Percentiles rank a stretch among this genome's conserved stretches.
Evolutionary conservation across 1,284 basidiomycete species (phyloP).

Genomic region (Austroboletus olivaceoglutinosus): DNA sequence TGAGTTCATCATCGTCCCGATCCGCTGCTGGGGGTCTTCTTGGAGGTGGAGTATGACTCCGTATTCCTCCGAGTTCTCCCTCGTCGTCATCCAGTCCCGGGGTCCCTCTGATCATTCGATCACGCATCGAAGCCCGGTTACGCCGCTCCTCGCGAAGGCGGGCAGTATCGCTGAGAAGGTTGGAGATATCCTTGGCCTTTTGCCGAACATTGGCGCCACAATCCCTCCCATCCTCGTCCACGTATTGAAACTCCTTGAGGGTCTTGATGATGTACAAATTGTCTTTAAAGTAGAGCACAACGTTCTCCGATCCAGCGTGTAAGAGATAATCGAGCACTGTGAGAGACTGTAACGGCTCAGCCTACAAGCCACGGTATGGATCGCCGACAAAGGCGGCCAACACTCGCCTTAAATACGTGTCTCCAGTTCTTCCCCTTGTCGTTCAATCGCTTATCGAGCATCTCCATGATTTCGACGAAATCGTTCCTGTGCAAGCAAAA

Average conservation of each 20-base stretch:
- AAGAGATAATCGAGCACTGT: slow-evolving; percentile 96
- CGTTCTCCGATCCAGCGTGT: slow-evolving; percentile 96
- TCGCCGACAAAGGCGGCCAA: not conserved
- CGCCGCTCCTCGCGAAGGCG: slow-evolving; percentile 86
- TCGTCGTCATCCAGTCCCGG: slow-evolving; percentile 48
- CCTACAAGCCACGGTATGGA: not conserved
- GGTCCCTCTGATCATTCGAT: slow-evolving; percentile 81
- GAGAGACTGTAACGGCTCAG: slow-evolving; percentile 62
- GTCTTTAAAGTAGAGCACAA: slow-evolving; percentile 97
- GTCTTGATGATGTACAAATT: slow-evolving; percentile 99
- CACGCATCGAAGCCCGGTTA: slow-evolving; percentile 87
- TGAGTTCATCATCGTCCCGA: slow-evolving; percentile 80
- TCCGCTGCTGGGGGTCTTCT: slow-evolving; percentile 41
- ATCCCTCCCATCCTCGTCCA: slow-evolving; percentile 96
- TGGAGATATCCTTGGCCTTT: slow-evolving; percentile 99
- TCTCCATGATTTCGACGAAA: slow-evolving; percentile 99
- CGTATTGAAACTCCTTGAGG: slow-evolving; percentile 96
- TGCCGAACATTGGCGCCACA: slow-evolving; percentile 98
- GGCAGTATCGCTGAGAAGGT: slow-evolving; percentile 87
- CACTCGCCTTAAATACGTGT: slow-evolving; percentile 93
- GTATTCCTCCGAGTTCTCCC: slow-evolving; percentile 46
- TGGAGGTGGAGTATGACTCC: slow-evolving; percentile 14
- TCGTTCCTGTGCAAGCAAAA: slow-evolving; percentile 65
- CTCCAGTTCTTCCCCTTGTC: slow-evolving; percentile 99
- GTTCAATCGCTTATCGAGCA: slow-evolving; percentile 98